Evolutionary conservation across 352 stramenopile genomes (phyloP), one percentile per base, ranked within the genome.

Genomic region (Phytophthora pluvialis): DNA sequence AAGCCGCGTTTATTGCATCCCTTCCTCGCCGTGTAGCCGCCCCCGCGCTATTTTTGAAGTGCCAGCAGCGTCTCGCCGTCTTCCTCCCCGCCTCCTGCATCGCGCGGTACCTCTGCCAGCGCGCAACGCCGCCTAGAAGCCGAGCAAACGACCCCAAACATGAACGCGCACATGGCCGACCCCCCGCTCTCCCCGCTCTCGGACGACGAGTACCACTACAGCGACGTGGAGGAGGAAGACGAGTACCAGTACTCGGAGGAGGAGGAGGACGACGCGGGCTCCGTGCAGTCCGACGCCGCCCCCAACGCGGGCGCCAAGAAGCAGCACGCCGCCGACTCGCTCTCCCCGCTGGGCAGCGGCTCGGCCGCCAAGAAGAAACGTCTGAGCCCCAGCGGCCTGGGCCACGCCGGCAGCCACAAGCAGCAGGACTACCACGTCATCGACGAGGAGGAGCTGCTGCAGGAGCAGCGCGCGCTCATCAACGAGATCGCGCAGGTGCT

Each of bases 191-290:
- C 80, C 42, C 70, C 85, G 46, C 77, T 82, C 39, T 91, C 82
- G 47, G 82, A 91, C 60, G 86, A 94, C 53, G 83, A 94, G 57
- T 93, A 94, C 60, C 84, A 91, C 69, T 93, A 93, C 73, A 93
- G 84, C 63, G 83, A 94, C 62, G 59, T 91, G 66, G 81, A 88
- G 49, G 78, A 88, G 49, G 78, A 91, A 25, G 82, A 89, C 25
- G 81, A 90, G 36, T 88, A 90, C 54, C 70, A 84, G 46, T 86
- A 89, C 69, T 88, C 81, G 50, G 83, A 91, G 35, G 82, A 90
- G 32, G 78, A 67, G 16, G 70, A 79, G 31, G 72, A 79, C 42
- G 76, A 61, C 8, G 56, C 42, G 15, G 68, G 50, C 6, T 79
- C 60, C 1, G 65, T 67, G 32, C 59, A 64, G 43, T 70, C 67